phyloP scores from a whole-genome alignment of 106 monocot species.

The Phalaenopsis aphrodite region DNA sequence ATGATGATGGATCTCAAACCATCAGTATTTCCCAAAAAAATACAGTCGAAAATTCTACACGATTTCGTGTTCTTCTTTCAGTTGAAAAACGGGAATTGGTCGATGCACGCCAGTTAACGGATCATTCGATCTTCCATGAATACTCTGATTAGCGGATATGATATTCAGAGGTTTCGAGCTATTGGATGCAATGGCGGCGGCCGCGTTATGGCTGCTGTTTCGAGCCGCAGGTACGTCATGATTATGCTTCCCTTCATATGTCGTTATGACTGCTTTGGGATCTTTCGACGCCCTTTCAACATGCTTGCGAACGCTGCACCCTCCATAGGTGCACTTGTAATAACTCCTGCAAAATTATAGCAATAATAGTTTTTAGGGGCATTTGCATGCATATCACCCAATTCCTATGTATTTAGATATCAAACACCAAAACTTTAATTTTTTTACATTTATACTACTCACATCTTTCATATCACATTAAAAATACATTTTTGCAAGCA shows the following conservation, averaged over 20 bases:
- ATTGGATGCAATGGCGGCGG: slow-evolving; percentile 5
- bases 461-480: too few relatives aligned
- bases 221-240: slow-evolving; percentile 61
- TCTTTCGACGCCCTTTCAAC: slow-evolving; percentile 67
- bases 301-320: slow-evolving; percentile 79
- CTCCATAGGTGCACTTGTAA: slow-evolving; percentile 65
- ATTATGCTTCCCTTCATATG: slow-evolving; percentile 79
- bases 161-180: slow-evolving; percentile 17
- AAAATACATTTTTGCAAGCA: too few relatives aligned
- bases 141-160: slow-evolving; percentile 21
- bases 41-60: neutral
- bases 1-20: slow-evolving; percentile 5
- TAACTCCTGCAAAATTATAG: slow-evolving; percentile 43
- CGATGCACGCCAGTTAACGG: slow-evolving; percentile 17
- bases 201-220: slow-evolving; percentile 37
- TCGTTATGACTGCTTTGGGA: slow-evolving; percentile 52
- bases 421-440: too few relatives aligned
- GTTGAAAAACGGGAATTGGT: slow-evolving; percentile 31
- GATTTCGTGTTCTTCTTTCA: slow-evolving; percentile 47
- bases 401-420: too few relatives aligned
- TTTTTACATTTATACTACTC: too few relatives aligned
- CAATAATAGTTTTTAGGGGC: too few relatives aligned
- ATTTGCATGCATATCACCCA: too few relatives aligned
- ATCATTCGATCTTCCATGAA: slow-evolving; percentile 16
- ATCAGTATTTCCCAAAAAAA: neutral